phyloP scores from a whole-genome alignment of 768 basidiomycete species.

The Mycena albidolilacea region DNA sequence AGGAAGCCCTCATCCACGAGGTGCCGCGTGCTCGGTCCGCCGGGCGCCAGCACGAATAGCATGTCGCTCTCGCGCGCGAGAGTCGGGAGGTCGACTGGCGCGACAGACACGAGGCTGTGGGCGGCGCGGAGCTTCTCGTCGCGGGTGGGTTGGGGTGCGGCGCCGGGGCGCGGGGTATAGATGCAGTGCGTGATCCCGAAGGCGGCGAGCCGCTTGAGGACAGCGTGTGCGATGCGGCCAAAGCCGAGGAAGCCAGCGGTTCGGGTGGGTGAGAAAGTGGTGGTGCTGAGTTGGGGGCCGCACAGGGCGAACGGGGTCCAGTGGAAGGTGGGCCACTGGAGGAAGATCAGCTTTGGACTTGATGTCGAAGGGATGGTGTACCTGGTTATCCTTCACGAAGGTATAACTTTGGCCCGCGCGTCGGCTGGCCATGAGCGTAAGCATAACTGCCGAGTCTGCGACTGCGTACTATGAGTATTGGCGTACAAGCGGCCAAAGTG shows the following conservation, averaged over 20 bases:
- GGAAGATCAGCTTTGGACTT: background rate
- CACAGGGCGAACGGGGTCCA: conserved; percentile 92
- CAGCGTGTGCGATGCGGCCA: conserved; percentile 92
- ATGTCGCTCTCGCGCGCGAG: conserved; percentile 87
- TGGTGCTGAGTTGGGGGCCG: conserved; percentile 85
- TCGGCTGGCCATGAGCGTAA: conserved; percentile 93
- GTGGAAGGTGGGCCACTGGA: conserved; percentile 82
- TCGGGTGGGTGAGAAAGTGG: conserved; percentile 62
- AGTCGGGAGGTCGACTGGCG: conserved; percentile 72
- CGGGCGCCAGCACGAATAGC: conserved; percentile 87
- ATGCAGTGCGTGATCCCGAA: conserved; percentile 86
- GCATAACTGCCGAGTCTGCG: conserved; percentile 92
- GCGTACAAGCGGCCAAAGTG: background rate
- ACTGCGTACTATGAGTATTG: conserved; percentile 61
- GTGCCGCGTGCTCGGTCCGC: conserved; percentile 79
- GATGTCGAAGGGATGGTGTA: conserved; percentile 47
- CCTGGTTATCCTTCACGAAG: conserved; percentile 80
- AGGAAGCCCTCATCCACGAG: conserved; percentile 82
- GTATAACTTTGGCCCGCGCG: conserved; percentile 75
- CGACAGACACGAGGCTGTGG: conserved; percentile 57
- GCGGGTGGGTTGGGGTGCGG: conserved; percentile 55
- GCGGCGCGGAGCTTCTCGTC: conserved; percentile 49
- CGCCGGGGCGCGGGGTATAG: conserved; percentile 68
- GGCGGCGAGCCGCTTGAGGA: conserved; percentile 81
- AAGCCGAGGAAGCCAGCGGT: conserved; percentile 96